Evolutionary conservation across 2,329 filamentous ascomycete genomes (phyloP).

Genomic region (Alternaria arbusti): DNA sequence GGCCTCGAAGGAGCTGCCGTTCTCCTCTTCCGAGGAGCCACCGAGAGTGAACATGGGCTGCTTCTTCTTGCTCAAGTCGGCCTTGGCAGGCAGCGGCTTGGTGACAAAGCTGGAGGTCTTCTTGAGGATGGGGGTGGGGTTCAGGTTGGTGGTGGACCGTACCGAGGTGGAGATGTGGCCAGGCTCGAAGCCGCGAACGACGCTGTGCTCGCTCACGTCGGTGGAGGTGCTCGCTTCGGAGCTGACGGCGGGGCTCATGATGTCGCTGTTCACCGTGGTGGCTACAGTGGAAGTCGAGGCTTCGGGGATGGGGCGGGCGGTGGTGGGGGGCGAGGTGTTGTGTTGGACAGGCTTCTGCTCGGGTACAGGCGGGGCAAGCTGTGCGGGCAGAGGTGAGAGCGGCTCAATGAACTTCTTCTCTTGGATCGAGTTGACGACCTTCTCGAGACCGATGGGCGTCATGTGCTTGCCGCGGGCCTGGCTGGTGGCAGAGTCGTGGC

Average conservation of each 20-base stretch:
- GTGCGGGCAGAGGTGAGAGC: conserved; percentile 55
- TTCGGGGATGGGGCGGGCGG: conserved; percentile 59
- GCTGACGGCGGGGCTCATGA: conserved; percentile 50
- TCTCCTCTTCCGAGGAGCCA: conserved; percentile 82
- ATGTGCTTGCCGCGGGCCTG: conserved; percentile 83
- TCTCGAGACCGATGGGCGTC: conserved; percentile 89
- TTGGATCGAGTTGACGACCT: conserved; percentile 92
- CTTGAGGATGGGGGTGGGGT: conserved; percentile 68
- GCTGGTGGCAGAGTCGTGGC: conserved; percentile 73
- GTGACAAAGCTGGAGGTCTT: conserved; percentile 44
- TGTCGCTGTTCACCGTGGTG: conserved; percentile 50
- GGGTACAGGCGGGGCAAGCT: conserved; percentile 37
- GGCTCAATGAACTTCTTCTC: conserved; percentile 75
- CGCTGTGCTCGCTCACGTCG: conserved; percentile 68
- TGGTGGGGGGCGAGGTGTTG: conserved; percentile 48
- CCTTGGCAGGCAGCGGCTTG: conserved; percentile 36
- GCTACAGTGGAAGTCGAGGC: conserved; percentile 65
- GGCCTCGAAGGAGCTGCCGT: conserved; percentile 75
- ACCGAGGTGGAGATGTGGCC: conserved; percentile 74
- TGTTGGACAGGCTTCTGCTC: conserved; percentile 15
- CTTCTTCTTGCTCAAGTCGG: conserved; percentile 65
- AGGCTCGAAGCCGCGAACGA: conserved; percentile 87
- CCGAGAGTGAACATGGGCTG: conserved; percentile 77
- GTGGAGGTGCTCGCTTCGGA: conserved; percentile 70
- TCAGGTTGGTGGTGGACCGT: conserved; percentile 65